A percentile compares a stretch with the other conserved stretches of the same genome.
These are phyloP conservation scores for Apiospora rasikravindrae DNA, from an alignment of 2,329 filamentous ascomycete genomes.

Conservation along the genomic window DNA sequence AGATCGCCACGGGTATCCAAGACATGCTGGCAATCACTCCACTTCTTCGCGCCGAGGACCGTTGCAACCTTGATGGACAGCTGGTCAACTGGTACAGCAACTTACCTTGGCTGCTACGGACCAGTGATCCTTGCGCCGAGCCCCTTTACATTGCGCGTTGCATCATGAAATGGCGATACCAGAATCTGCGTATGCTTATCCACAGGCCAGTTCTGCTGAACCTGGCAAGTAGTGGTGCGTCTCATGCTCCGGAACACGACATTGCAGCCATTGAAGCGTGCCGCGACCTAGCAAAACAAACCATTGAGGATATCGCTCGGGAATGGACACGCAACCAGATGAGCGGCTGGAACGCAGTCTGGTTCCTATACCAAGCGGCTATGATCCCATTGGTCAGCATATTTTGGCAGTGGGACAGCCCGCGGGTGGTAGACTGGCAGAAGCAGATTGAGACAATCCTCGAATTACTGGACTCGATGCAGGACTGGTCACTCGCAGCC, in stretches of 20 bases:
- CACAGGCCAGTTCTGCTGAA: conserved; percentile 75
- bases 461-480: conserved; percentile 66
- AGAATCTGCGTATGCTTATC: conserved; percentile 77
- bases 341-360: conserved; percentile 80
- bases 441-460: conserved; percentile 64
- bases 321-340: conserved; percentile 78
- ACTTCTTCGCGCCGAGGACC: conserved; percentile 69
- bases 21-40: conserved; percentile 75
- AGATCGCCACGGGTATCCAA: conserved; percentile 78
- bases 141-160: conserved; percentile 72
- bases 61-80: conserved; percentile 68
- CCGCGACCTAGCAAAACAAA: conserved; percentile 70
- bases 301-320: conserved; percentile 73
- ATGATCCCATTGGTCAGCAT: conserved; percentile 80
- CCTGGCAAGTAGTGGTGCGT: conserved; percentile 60
- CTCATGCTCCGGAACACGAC: conserved; percentile 63
- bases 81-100: conserved; percentile 75
- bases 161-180: conserved; percentile 83
- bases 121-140: conserved; percentile 71
- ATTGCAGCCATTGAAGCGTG: conserved; percentile 71
- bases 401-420: conserved; percentile 67
- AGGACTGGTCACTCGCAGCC: conserved; percentile 68
- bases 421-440: conserved; percentile 57
- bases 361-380: conserved; percentile 80
- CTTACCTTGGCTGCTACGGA: conserved; percentile 69